Percentiles rank a stretch among this genome's conserved stretches.
phyloP scores from a whole-genome alignment of 441 rosid genomes.

The Arabidopsis lyrata region DNA sequence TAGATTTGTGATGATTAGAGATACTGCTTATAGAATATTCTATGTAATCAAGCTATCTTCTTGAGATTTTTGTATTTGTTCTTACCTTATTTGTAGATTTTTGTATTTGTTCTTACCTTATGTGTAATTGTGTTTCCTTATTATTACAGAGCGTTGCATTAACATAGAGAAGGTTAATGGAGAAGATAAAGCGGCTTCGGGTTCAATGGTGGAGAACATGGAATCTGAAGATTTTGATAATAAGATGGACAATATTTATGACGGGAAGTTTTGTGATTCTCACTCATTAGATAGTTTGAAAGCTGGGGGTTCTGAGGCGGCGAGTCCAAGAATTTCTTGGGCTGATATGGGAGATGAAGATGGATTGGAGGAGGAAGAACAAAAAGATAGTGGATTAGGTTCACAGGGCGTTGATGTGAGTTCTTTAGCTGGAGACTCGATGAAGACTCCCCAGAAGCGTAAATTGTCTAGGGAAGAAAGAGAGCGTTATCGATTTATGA shows the following conservation, averaged over 20 bases:
- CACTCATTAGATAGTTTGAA: conserved; percentile 65
- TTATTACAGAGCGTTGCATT: conserved; percentile 33
- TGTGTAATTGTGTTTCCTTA: conserved; percentile 6
- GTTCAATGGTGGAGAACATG: neutral
- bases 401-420: conserved; percentile 40
- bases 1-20: neutral
- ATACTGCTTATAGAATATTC: neutral
- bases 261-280: conserved; percentile 47
- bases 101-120: neutral
- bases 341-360: conserved; percentile 95
- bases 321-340: conserved; percentile 69
- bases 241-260: conserved; percentile 37
- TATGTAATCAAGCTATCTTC: neutral
- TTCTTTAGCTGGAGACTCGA: conserved; percentile 11
- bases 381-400: conserved; percentile 20
- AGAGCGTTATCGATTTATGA: conserved; percentile 72
- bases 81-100: too few species aligned
- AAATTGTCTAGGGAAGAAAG: conserved; percentile 73
- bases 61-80: neutral
- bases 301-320: conserved; percentile 52
- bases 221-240: conserved; percentile 25
- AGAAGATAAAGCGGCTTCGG: conserved; percentile 15
- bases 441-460: conserved; percentile 63
- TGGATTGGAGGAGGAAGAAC: conserved; percentile 63
- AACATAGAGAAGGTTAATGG: conserved; percentile 7